Base-by-base conservation (phyloP, 106 monocot genomes). In the Dendrobium catenatum region DNA sequence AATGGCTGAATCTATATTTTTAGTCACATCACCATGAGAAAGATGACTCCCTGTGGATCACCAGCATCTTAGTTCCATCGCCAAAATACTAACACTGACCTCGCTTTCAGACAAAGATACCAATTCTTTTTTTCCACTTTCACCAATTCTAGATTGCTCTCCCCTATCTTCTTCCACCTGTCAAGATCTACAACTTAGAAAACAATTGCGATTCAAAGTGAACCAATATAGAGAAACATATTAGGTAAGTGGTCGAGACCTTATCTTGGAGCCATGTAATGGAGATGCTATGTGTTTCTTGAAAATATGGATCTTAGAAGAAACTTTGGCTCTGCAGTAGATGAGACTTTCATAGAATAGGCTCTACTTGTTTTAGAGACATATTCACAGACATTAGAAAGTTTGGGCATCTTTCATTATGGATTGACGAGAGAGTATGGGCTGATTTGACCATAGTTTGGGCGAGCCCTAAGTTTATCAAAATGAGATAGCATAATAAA, bases 11-110 rank as follows among this genome's bases (percentile, higher is more conserved):
- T 22, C 68, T 84, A 68, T 86, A 77, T 26, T 87, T 86, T 15
- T 70, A 33, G 20, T 81, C 80, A 82, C 89, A 91, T 89, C 91
- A 93, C 51, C 88, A 70, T 6, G 96, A 88, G 78, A 93, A 93
- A 0, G 93, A 96, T 6, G 87, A 93, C 80, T 93, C 96, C 81
- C 55, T 87, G 5, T 72, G 80, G 8, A 90, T 51, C 79, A 18
- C 29, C 41, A 80, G 82, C 22, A n/a, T 33, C 15, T 16, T 3
- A 3, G 58, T 19, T 20, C 26, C 78, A 5, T 26, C 33, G 0
- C 19, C 42, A 17, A 56, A 20, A 42, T 51, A 42, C 54, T 61
- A 6, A 0, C 56, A 42, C 13, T 66, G 20, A 5, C 74, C 54
- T 61, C 76, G 33, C 24, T 9, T 6, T 77, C 79, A 8, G 40